Base-by-base conservation (phyloP, 306 rosid genomes). In the Ceratonia siliqua region DNA sequence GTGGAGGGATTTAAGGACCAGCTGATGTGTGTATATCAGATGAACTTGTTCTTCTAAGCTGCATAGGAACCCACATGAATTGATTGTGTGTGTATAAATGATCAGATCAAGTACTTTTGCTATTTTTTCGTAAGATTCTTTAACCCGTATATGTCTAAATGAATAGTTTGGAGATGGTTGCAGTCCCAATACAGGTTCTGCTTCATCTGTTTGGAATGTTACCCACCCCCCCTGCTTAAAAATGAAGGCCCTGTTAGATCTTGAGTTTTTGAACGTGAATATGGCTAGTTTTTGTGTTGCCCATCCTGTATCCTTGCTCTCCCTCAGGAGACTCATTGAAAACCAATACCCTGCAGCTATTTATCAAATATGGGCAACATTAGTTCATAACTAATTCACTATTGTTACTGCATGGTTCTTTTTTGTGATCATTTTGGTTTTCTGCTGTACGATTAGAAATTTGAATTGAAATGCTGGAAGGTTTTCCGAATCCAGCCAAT, bases 71-170 rank as follows among this genome's bases (percentile, higher is more conserved):
- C 69, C 61, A 13, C 43, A 14, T 46, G 46, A 42, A 48, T 22
- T 15, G 24, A 9, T 61, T 64, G 66, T 63, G 53, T 63, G 53
- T 75, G 84, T 75, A 79, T 72, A 79, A 70, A 38, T 43, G 53
- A 57, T 78, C 49, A 20, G 21, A 32, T 22, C 48, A 59, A 62
- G 9, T 21, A 48, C 18, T 7, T 52, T 14, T 49, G 11, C 72
- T 15, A n/a, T 59, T 41, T 49, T 62, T 20, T 5, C 49, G 18
- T 9, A 62, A 13, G 21, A 69, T n/a, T 55, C 50, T 63, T 61
- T 43, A 2, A n/a, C 22, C 6, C 14, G 48, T 62, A 28, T 46
- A 28, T 14, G 33, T 18, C 49, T 59, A 30, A 58, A 61, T 59
- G 48, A 61, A 12, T 70, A 39, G 57, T 62, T 36, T 18, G 45